phyloP scores from a whole-genome alignment of 2,329 filamentous ascomycete genomes.

The Venturia effusa region DNA sequence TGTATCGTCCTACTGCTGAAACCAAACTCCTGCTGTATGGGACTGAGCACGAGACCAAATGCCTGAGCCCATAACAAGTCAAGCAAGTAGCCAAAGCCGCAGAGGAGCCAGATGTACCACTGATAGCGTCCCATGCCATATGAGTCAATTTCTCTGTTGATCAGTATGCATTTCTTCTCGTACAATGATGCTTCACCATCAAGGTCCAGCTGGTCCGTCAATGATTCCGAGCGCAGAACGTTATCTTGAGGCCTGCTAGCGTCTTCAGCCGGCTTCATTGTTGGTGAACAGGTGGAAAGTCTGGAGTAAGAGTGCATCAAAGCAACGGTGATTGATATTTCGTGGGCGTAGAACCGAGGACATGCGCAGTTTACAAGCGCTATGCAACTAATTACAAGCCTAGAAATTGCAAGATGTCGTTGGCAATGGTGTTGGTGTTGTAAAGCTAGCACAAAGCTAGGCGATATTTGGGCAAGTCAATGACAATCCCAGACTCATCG shows the following conservation, averaged over 20 bases:
- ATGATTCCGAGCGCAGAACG: not conserved
- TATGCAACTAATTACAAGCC: not conserved
- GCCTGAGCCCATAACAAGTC: conserved; percentile 38
- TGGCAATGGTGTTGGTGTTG: not conserved
- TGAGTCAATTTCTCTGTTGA: conserved; percentile 40
- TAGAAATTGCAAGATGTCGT: not conserved
- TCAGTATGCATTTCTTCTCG: conserved; percentile 33
- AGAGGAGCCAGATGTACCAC: conserved; percentile 46
- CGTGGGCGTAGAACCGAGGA: not conserved
- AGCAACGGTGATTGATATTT: not conserved
- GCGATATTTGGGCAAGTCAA: not conserved
- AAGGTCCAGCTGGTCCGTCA: not conserved
- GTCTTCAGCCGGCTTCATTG: not conserved
- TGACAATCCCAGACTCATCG: not conserved
- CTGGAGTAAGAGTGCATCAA: not conserved
- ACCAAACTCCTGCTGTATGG: conserved; percentile 46
- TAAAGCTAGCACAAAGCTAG: not conserved
- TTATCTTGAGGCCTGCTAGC: not conserved
- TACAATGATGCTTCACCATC: conserved; percentile 24
- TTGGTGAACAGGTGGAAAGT: not conserved
- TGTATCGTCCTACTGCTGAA: conserved; percentile 35
- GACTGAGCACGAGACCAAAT: conserved; percentile 40
- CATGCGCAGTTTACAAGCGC: not conserved
- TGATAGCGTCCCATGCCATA: conserved; percentile 72
- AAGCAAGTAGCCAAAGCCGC: conserved; percentile 44